Conservation (phyloP, 306 rosid genomes). For the Rosa lucieae region DNA sequence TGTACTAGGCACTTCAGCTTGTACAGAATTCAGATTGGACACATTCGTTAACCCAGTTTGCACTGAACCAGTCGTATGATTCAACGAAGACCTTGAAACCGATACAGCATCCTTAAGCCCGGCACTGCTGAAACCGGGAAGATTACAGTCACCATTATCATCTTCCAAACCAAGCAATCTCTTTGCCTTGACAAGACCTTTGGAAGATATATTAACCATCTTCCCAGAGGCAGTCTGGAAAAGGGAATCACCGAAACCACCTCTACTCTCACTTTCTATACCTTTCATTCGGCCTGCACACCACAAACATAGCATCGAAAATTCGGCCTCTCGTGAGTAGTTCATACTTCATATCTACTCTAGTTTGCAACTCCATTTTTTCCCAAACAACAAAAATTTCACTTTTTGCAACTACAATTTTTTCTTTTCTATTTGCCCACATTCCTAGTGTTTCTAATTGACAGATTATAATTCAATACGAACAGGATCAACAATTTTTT, state of each 20-base stretch:
- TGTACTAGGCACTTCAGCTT: slow-evolving; percentile 7
- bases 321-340: too few relatives aligned
- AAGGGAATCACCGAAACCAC: slow-evolving; percentile 57
- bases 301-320: slow-evolving; percentile 4
- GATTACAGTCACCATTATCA: slow-evolving; percentile 26
- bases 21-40: slow-evolving; percentile 25
- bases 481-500: not conserved
- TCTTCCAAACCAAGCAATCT: slow-evolving; percentile 53
- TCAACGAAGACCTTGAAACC: slow-evolving; percentile 25
- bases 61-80: slow-evolving; percentile 20
- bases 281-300: slow-evolving; percentile 50
- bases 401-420: not conserved
- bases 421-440: not conserved
- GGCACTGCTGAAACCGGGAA: slow-evolving; percentile 29
- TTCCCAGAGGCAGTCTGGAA: slow-evolving; percentile 82
- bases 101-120: slow-evolving; percentile 22
- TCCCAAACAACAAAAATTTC: not conserved
- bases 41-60: slow-evolving; percentile 30
- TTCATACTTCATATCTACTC: not conserved
- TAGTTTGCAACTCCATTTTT: not conserved
- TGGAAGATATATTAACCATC: slow-evolving; percentile 62
- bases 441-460: not conserved
- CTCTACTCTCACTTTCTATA: slow-evolving; percentile 20
- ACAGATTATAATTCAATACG: not conserved
- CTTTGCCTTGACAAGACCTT: slow-evolving; percentile 67